These are phyloP conservation scores for Leishmania tarentolae DNA, from an alignment of 208 protist genomes.

Conservation along the genomic window DNA sequence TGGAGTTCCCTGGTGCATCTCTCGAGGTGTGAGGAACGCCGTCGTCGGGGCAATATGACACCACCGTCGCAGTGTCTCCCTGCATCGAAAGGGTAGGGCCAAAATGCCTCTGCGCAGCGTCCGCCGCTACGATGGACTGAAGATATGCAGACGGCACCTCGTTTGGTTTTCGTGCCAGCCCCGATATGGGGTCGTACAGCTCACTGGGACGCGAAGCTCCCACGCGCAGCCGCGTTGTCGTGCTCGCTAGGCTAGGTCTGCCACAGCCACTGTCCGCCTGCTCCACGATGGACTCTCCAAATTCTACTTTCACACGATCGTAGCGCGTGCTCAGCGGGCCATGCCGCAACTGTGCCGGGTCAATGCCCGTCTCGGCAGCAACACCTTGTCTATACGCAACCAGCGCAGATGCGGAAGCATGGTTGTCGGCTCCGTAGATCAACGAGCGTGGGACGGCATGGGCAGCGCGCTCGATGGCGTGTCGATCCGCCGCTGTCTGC, in stretches of 20 bases:
- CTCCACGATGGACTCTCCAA: neutral
- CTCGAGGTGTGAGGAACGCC: neutral
- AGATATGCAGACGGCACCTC: conserved; percentile 27
- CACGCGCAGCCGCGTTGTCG: conserved; percentile 14
- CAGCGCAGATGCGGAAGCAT: conserved; percentile 4
- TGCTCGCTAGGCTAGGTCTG: neutral
- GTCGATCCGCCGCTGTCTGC: conserved; percentile 5
- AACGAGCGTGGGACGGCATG: neutral
- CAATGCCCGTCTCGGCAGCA: conserved; percentile 17
- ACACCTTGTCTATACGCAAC: conserved; percentile 19
- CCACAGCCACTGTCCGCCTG: neutral
- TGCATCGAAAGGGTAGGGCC: neutral
- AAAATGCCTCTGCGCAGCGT: neutral
- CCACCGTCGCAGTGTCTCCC: neutral
- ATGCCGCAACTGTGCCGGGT: conserved; percentile 18
- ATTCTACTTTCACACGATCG: conserved; percentile 8
- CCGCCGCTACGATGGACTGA: neutral
- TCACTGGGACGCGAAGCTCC: neutral
- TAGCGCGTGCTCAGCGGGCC: conserved; percentile 12
- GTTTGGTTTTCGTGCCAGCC: conserved; percentile 23
- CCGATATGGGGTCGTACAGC: conserved; percentile 25
- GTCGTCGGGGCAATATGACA: neutral
- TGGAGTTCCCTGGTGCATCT: neutral
- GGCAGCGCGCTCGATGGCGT: conserved; percentile 10
- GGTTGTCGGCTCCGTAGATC: conserved; percentile 7